Base-by-base conservation (phyloP, 2,329 filamentous ascomycete species). In the Verticillium zaregamsianum region DNA sequence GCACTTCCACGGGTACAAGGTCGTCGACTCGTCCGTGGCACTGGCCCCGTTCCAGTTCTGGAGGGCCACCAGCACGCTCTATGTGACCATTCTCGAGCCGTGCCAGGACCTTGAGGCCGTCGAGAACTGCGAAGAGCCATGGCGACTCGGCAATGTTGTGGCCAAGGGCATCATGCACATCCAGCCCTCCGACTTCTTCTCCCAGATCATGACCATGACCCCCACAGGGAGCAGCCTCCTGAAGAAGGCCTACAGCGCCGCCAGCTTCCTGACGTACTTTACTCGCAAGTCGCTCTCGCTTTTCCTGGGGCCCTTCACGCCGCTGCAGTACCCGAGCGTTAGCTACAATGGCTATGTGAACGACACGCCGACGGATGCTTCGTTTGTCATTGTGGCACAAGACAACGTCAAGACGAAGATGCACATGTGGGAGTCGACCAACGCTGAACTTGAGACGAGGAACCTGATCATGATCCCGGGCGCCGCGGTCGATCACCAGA, bases 381-480 rank as follows among this genome's bases (percentile, higher is more conserved):
- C 78, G 1, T 78, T 77, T 62, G 71, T 74, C n/a, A 76, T 88
- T 20, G 72, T 72, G 2, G 84, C 86, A 2, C 66, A 69, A 0
- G 86, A 89, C 68, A 79, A 79, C 11, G 79, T 87, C 3, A 70
- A 74, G 59, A 82, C 84, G 0, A 76, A 76, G 8, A 71, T 89
- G 68, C 79, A 86, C 67, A 77, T 86, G 67, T 89, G 84, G 83
- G 80, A 86, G 64, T 79, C 85, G 3, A 78, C 76, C 2, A 70
- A 77, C 45, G 65, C 69, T 2, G 69, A 67, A 1, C 68, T 77
- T 25, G 70, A 75, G 20, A 71, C 76, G 9, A 78, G 78, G 68
- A 83, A 83, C 63, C 73, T 89, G 6, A 80, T 89, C 63, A 81
- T 89, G 77, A 78, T 89, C 55, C 85, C 86, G 0, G 87, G 86